Evolutionary conservation across 2,329 filamentous ascomycete species (phyloP).

Genomic region (Bertia moriformis): DNA sequence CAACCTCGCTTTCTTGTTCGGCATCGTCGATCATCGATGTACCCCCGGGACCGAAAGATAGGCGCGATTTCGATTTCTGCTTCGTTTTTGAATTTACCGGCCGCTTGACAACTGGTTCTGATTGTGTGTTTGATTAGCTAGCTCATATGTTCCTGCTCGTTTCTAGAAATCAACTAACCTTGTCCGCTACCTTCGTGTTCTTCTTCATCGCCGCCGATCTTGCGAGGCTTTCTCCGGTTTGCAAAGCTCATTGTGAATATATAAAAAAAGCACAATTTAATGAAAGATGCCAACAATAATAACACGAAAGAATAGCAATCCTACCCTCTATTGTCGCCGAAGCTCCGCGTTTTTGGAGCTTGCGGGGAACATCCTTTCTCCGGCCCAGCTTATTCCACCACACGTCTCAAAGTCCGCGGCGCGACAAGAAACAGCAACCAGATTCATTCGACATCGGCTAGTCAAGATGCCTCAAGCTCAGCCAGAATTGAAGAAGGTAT

Average conservation of each 20-base stretch:
- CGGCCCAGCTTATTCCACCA: conserved; percentile 9
- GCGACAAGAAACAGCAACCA: conserved; percentile 7
- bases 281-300: too few species aligned
- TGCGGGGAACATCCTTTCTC: conserved; percentile 17
- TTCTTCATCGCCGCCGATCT: background rate
- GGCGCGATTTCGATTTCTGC: background rate
- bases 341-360: conserved; percentile 9
- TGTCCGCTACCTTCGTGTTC: background rate
- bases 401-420: conserved; percentile 3
- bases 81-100: background rate
- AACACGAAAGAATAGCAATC: background rate
- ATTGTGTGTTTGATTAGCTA: too few species aligned
- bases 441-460: conserved; percentile 5
- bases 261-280: background rate
- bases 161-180: conserved; percentile 1
- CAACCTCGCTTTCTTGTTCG: background rate
- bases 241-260: background rate
- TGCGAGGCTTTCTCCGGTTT: background rate
- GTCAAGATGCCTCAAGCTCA: conserved; percentile 90
- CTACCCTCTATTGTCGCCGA: conserved; percentile 1
- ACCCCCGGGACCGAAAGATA: background rate
- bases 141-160: too few species aligned
- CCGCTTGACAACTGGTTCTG: background rate
- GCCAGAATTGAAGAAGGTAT: conserved; percentile 95
- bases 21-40: background rate